Conservation (phyloP, 169 alveolate species). For the Plasmodium cynomolgi region DNA sequence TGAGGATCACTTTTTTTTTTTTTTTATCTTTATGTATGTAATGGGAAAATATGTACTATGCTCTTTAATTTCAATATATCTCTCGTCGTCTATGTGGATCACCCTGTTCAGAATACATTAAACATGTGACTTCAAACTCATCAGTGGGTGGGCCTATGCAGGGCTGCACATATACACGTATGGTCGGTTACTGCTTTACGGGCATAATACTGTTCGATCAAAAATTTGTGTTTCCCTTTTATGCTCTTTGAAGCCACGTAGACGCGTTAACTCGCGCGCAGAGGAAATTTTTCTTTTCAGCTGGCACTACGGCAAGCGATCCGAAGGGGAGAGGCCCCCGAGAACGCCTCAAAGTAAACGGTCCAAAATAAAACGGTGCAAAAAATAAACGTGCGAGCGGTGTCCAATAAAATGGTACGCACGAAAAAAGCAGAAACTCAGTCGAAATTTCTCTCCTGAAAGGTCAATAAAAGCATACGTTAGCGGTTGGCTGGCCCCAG, state of each 20-base stretch:
- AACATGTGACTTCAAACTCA: not conserved
- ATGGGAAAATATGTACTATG: not conserved
- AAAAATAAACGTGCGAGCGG: not conserved
- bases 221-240: not conserved
- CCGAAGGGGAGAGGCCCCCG: not conserved
- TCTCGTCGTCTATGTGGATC: not conserved
- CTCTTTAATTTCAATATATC: not conserved
- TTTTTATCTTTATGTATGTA: not conserved
- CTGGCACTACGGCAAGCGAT: not conserved
- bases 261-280: not conserved
- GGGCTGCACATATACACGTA: not conserved
- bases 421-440: not conserved
- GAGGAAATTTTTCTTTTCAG: not conserved
- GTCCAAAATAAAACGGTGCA: not conserved
- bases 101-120: not conserved
- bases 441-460: not conserved
- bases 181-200: not conserved
- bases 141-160: not conserved
- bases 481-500: not conserved
- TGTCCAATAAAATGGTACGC: not conserved
- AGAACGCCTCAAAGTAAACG: not conserved
- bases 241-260: not conserved
- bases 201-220: not conserved
- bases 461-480: not conserved
- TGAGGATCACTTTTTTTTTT: not conserved